A percentile compares a stretch with the other conserved stretches of the same genome.
Conservation (phyloP, 176 grass and related monocot species). For the Oryza punctata region DNA sequence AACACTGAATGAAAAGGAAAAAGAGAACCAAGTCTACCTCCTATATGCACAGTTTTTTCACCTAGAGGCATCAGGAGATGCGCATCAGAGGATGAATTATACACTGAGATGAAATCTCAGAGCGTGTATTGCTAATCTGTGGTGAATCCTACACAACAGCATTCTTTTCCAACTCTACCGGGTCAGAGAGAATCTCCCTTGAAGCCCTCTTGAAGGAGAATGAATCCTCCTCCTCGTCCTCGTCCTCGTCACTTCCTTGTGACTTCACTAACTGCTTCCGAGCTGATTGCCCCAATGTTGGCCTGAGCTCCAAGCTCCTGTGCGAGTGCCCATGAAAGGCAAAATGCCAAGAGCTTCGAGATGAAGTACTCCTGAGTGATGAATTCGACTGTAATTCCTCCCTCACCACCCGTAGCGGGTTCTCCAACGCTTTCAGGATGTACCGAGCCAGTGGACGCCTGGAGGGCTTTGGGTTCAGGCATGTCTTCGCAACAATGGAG, state of each 20-base stretch:
- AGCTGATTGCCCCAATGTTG: conserved; percentile 15
- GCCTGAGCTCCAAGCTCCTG: conserved; percentile 39
- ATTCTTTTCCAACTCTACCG: conserved; percentile 50
- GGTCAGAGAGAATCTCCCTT: conserved; percentile 46
- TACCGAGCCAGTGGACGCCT: conserved; percentile 72
- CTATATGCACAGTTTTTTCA: conserved; percentile 43
- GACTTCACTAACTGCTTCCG: conserved; percentile 44
- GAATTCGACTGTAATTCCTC: conserved; percentile 54
- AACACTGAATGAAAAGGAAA: neutral
- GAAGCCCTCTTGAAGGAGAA: conserved; percentile 67
- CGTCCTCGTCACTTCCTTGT: conserved; percentile 27
- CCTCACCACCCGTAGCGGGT: conserved; percentile 72
- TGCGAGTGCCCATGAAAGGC: conserved; percentile 57
- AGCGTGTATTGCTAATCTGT: conserved; percentile 27
- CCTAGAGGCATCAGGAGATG: conserved; percentile 38
- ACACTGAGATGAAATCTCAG: neutral
- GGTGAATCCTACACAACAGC: conserved; percentile 36
- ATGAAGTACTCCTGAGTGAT: conserved; percentile 55
- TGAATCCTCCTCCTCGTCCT: conserved; percentile 30
- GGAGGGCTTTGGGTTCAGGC: conserved; percentile 69
- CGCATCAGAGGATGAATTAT: conserved; percentile 29
- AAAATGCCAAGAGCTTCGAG: conserved; percentile 66
- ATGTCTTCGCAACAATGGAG: conserved; percentile 78
- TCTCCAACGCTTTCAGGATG: conserved; percentile 77
- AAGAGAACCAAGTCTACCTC: conserved; percentile 8